Evolutionary conservation across 2,329 filamentous ascomycete species (phyloP).

Genomic region (Ampelomyces quisqualis): DNA sequence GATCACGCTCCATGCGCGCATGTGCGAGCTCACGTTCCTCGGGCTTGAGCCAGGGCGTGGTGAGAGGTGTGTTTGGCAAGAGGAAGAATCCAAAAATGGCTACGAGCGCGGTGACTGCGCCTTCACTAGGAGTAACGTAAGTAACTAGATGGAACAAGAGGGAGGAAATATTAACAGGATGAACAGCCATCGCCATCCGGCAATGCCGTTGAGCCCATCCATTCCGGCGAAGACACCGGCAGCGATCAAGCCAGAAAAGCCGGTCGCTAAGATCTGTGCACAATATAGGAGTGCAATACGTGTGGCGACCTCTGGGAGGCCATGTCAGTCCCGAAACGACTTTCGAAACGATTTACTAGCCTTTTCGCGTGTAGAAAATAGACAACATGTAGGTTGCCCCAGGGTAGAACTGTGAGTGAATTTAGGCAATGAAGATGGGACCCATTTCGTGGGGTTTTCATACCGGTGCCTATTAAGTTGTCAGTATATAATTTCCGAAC

Average conservation of each 20-base stretch:
- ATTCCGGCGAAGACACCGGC: constrained; percentile 42
- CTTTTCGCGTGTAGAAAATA: constrained; percentile 64
- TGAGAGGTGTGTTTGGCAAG: constrained; percentile 35
- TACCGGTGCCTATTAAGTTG: constrained; percentile 6
- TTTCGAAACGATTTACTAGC: constrained; percentile 37
- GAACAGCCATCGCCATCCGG: constrained; percentile 44
- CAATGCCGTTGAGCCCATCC: constrained; percentile 30
- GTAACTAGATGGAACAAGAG: background rate
- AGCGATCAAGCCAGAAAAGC: constrained; percentile 50
- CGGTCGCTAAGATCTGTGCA: constrained; percentile 45
- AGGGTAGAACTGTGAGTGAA: constrained; percentile 58
- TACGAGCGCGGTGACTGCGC: constrained; percentile 26
- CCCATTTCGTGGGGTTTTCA: too few relatives aligned
- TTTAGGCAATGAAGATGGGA: too few relatives aligned
- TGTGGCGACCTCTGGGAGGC: constrained; percentile 34
- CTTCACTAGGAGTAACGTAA: constrained; percentile 22
- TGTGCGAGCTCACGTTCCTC: constrained; percentile 48
- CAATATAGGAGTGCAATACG: constrained; percentile 44
- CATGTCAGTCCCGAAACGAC: background rate
- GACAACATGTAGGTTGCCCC: constrained; percentile 63
- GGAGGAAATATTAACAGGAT: constrained; percentile 37
- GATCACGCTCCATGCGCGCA: constrained; percentile 49
- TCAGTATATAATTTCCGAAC: background rate
- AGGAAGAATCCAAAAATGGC: constrained; percentile 34
- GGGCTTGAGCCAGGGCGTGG: constrained; percentile 49